phyloP scores from a whole-genome alignment of 1,139 yeast species.

The Dujonia santamariae region DNA sequence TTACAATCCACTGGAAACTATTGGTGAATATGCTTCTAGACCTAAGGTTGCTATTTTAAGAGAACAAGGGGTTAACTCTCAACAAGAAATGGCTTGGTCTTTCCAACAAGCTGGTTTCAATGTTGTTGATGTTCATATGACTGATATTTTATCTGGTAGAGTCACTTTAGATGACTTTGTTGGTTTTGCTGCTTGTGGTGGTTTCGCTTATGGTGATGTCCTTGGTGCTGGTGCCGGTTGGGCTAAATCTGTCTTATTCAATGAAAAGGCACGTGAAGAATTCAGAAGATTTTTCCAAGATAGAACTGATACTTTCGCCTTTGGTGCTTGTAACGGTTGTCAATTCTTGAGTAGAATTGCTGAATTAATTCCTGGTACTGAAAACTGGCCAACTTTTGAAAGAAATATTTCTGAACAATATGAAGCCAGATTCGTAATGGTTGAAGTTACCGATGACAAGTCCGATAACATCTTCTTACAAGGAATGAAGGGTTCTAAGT shows the following conservation, averaged over 20 bases:
- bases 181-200: slow-evolving; percentile 99
- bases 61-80: slow-evolving; percentile 99
- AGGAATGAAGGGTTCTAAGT: slow-evolving; percentile 86
- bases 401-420: slow-evolving; percentile 91
- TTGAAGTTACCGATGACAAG: slow-evolving; percentile 63
- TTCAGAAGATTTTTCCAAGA: slow-evolving; percentile 79
- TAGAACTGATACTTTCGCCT: slow-evolving; percentile 91
- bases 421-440: slow-evolving; percentile 93
- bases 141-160: slow-evolving; percentile 76
- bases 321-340: slow-evolving; percentile 99
- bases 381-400: slow-evolving; percentile 95
- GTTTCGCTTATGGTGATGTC: slow-evolving; percentile 98
- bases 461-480: slow-evolving; percentile 72
- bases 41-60: slow-evolving; percentile 96
- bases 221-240: slow-evolving; percentile 99
- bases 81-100: slow-evolving; percentile 98
- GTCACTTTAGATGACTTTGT: slow-evolving; percentile 77
- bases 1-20: slow-evolving; percentile 52
- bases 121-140: slow-evolving; percentile 93
- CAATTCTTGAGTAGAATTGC: slow-evolving; percentile 91
- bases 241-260: slow-evolving; percentile 96
- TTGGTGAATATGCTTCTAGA: slow-evolving; percentile 27
- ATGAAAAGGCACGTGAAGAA: slow-evolving; percentile 71
- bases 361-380: slow-evolving; percentile 90
- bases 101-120: slow-evolving; percentile 95